Conservation (phyloP, 169 alveolate species). For the Cryptosporidium xiaoi region DNA sequence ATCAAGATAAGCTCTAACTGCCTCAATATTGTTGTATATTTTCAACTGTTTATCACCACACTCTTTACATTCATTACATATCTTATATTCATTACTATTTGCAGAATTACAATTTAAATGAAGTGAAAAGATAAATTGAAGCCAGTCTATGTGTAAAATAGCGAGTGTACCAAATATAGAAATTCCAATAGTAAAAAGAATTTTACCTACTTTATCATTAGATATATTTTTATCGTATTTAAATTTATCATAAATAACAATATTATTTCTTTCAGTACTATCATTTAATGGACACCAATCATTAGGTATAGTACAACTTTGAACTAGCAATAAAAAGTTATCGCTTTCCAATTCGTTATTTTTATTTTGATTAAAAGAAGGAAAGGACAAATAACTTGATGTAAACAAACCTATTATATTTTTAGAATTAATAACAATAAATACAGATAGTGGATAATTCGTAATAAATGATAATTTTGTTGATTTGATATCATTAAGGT, state of each 20-base stretch:
- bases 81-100: not conserved
- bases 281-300: not conserved
- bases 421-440: constrained; percentile 25
- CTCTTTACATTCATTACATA: too few relatives aligned
- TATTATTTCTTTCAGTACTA: not conserved
- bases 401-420: constrained; percentile 34
- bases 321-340: not conserved
- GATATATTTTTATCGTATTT: not conserved
- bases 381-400: constrained; percentile 28
- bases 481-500: not conserved
- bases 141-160: constrained; percentile 42
- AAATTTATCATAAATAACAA: not conserved
- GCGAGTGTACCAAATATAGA: not conserved
- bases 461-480: constrained; percentile 9
- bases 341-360: not conserved
- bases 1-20: constrained; percentile 4
- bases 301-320: not conserved
- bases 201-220: not conserved
- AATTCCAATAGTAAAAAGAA: constrained; percentile 18
- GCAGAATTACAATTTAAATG: not conserved
- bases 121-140: constrained; percentile 31
- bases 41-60: not conserved
- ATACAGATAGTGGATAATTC: constrained; percentile 54
- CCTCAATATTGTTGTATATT: constrained; percentile 20
- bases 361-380: constrained; percentile 5